A percentile compares a stretch with the other conserved stretches of the same genome.
phyloP scores from a whole-genome alignment of 176 grass and related monocot species.

The Tillandsia fasciculata region DNA sequence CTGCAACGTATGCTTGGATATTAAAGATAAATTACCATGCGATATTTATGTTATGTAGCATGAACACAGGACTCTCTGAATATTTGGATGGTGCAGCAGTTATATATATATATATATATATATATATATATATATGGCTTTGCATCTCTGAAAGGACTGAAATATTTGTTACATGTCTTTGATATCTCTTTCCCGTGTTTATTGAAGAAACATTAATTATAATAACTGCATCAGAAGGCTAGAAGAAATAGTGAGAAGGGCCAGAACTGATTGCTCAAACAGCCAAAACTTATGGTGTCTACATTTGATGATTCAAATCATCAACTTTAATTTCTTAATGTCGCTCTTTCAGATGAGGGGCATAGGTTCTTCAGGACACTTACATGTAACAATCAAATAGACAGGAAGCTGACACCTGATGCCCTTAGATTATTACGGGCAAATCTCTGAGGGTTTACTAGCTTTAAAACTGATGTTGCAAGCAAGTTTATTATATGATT shows the following conservation, averaged over 20 bases:
- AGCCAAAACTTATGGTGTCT: neutral
- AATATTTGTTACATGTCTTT: neutral
- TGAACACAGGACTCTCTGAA: neutral
- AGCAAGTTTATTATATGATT: conserved; percentile 11
- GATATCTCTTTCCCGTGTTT: neutral
- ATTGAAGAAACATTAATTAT: neutral
- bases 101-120: too few species aligned
- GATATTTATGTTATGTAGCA: neutral
- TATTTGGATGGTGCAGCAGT: neutral
- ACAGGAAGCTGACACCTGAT: too few species aligned
- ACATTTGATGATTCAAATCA: neutral
- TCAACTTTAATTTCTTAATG: too few species aligned
- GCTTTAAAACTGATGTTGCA: neutral
- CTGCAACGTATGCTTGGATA: neutral
- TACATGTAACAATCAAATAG: too few species aligned
- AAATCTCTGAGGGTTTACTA: neutral
- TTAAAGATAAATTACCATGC: neutral
- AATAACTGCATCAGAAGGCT: neutral
- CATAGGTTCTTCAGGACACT: too few species aligned
- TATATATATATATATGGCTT: too few species aligned
- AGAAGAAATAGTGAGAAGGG: neutral
- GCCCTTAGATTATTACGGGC: too few species aligned
- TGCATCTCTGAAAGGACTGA: neutral
- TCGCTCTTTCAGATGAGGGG: too few species aligned
- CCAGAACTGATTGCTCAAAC: neutral